Conservation (phyloP, 2,329 filamentous ascomycete species). For the Blastomyces gilchristii region DNA sequence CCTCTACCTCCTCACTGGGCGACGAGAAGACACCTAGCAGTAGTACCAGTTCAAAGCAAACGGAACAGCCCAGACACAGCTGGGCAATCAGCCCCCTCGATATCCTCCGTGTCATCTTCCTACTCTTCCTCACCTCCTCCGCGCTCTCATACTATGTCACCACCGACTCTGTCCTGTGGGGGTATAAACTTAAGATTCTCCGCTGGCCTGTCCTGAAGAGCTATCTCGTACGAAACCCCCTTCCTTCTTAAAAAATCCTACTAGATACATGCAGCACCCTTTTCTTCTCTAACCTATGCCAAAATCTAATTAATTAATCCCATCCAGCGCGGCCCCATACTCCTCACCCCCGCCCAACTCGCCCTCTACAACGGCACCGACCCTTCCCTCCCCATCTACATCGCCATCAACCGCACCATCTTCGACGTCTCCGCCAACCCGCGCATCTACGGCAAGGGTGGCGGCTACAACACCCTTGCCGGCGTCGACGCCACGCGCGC, state of each 20-base stretch:
- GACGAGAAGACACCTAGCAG: neutral
- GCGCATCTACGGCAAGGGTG: constrained; percentile 64
- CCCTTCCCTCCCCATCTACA: constrained; percentile 66
- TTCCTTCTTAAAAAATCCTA: too few relatives aligned
- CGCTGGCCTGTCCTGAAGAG: constrained; percentile 48
- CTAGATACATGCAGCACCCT: too few relatives aligned
- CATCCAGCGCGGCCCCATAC: constrained; percentile 45
- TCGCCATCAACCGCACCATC: constrained; percentile 65
- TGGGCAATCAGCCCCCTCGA: constrained; percentile 13
- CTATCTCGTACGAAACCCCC: constrained; percentile 45
- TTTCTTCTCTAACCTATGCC: too few relatives aligned
- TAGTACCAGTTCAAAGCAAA: neutral
- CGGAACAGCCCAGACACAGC: constrained; percentile 5
- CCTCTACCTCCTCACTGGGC: neutral
- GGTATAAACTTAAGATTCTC: constrained; percentile 53
- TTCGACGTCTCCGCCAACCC: constrained; percentile 52
- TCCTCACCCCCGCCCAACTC: constrained; percentile 67
- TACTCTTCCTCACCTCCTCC: constrained; percentile 12
- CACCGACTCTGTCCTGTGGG: constrained; percentile 60
- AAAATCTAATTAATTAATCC: neutral
- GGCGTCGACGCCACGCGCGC: constrained; percentile 77
- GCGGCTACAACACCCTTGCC: constrained; percentile 76
- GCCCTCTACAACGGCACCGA: constrained; percentile 67
- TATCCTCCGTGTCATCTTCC: constrained; percentile 13
- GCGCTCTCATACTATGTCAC: constrained; percentile 69